Evolutionary conservation across 2,329 filamentous ascomycete genomes (phyloP).

Genomic region (Hyphodiscus sp.): DNA sequence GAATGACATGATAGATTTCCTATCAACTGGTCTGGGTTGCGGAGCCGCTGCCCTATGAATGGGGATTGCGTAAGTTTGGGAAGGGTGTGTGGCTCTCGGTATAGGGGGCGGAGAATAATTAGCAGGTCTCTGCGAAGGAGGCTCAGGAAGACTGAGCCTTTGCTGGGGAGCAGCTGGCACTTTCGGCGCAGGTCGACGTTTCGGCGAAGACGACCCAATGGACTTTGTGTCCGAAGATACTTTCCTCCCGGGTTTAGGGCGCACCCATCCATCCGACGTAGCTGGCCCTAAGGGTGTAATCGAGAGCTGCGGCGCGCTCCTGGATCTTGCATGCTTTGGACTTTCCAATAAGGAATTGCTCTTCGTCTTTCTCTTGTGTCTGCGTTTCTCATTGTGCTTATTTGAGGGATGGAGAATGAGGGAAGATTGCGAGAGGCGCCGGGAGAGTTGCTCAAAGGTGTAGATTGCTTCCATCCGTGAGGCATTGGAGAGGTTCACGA

Average conservation of each 20-base stretch:
- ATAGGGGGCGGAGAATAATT: neutral
- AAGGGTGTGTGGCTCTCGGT: neutral
- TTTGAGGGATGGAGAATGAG: slow-evolving; percentile 6
- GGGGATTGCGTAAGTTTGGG: neutral
- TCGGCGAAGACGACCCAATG: neutral
- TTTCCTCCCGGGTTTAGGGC: slow-evolving; percentile 16
- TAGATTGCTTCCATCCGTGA: slow-evolving; percentile 43
- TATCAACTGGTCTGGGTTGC: slow-evolving; percentile 5
- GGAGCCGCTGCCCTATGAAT: neutral
- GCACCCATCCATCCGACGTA: slow-evolving; percentile 21
- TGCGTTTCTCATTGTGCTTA: slow-evolving; percentile 3
- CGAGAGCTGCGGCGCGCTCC: slow-evolving; percentile 15
- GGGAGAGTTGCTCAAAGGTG: slow-evolving; percentile 42
- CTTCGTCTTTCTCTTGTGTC: slow-evolving; percentile 8
- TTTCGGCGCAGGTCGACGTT: slow-evolving; percentile 1
- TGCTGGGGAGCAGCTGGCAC: neutral
- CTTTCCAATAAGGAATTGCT: neutral
- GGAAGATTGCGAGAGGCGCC: slow-evolving; percentile 27
- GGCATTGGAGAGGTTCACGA: slow-evolving; percentile 41
- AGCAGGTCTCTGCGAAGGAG: neutral
- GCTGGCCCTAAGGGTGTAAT: slow-evolving; percentile 20
- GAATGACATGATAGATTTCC: slow-evolving; percentile 32
- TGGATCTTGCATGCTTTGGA: slow-evolving; percentile 12
- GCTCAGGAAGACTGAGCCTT: neutral
- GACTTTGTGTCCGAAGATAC: slow-evolving; percentile 4